phyloP scores from a whole-genome alignment of 2,329 filamentous ascomycete genomes.

The Sporothrix luriei region DNA sequence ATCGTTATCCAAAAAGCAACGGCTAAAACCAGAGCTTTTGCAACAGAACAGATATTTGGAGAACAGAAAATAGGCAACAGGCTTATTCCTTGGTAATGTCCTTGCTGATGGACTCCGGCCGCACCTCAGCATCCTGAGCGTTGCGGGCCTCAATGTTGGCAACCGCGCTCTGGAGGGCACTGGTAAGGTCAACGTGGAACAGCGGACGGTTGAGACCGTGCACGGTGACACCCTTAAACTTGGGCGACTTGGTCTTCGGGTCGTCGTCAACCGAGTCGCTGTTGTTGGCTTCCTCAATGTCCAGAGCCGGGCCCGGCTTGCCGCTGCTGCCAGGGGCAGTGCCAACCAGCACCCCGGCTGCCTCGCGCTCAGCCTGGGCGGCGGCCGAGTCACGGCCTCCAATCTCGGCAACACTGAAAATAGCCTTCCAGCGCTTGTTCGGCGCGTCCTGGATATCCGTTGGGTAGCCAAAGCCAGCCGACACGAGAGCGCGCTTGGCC shows the following conservation, averaged over 20 bases:
- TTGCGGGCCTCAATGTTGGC: slow-evolving; percentile 68
- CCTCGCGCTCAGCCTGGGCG: slow-evolving; percentile 64
- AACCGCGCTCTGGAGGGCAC: slow-evolving; percentile 83
- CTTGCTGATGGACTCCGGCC: slow-evolving; percentile 24
- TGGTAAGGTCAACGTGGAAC: slow-evolving; percentile 92
- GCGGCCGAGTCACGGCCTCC: slow-evolving; percentile 70
- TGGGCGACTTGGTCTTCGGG: slow-evolving; percentile 39
- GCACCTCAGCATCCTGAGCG: slow-evolving; percentile 38
- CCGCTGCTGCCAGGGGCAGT: slow-evolving; percentile 29
- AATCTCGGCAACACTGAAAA: slow-evolving; percentile 90
- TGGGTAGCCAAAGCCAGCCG: slow-evolving; percentile 64
- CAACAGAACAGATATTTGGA: background rate
- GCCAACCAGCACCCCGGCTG: slow-evolving; percentile 56
- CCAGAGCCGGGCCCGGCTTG: slow-evolving; percentile 33
- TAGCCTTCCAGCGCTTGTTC: slow-evolving; percentile 81
- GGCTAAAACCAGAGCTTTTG: background rate
- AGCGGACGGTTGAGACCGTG: slow-evolving; percentile 86
- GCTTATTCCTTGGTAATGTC: slow-evolving; percentile 26
- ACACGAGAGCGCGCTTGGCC: slow-evolving; percentile 59
- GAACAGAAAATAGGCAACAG: background rate
- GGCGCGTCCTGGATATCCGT: slow-evolving; percentile 55
- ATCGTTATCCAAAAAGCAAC: slow-evolving; percentile 12
- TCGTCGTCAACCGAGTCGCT: slow-evolving; percentile 43
- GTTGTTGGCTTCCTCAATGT: slow-evolving; percentile 38
- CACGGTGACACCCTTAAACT: slow-evolving; percentile 60